phyloP scores from a whole-genome alignment of 768 basidiomycete species.

The Clavaria fumosa region DNA sequence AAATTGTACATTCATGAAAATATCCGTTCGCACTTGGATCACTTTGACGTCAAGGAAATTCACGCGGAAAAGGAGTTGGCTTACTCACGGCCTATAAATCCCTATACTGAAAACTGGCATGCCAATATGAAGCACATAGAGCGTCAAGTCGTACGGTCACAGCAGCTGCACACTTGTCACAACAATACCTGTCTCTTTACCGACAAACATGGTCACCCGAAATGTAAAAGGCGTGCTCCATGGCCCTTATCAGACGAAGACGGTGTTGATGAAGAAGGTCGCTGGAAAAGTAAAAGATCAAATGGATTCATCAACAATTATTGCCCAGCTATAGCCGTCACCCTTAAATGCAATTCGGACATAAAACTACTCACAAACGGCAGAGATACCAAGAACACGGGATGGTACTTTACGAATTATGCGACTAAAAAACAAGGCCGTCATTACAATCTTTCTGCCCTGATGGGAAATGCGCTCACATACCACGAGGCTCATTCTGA shows the following conservation, averaged over 20 bases:
- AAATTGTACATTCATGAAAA: constrained; percentile 16
- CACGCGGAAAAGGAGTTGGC: no score
- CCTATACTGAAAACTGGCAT: neutral
- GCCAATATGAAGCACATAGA: constrained; percentile 9
- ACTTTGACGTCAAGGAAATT: no score
- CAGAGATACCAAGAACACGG: neutral
- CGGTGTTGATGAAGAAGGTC: constrained; percentile 15
- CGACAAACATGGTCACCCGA: constrained; percentile 7
- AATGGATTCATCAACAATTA: constrained; percentile 1
- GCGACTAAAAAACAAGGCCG: constrained; percentile 20
- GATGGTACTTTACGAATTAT: constrained; percentile 15
- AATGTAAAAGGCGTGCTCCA: constrained; percentile 23
- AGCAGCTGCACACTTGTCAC: constrained; percentile 22
- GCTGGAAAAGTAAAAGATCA: constrained; percentile 15
- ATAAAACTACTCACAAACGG: constrained; percentile 5
- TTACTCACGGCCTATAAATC: constrained; percentile 1
- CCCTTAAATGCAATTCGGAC: constrained; percentile 4
- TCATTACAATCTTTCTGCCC: constrained; percentile 20
- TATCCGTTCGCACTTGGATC: constrained; percentile 18
- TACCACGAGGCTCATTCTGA: constrained; percentile 15
- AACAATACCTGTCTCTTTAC: constrained; percentile 12
- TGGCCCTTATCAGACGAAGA: constrained; percentile 12
- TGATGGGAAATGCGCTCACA: constrained; percentile 18
- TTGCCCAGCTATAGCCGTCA: neutral
- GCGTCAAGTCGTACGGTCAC: constrained; percentile 12